phyloP scores from a whole-genome alignment of 2,329 filamentous ascomycete genomes.

The Colletotrichum noveboracense region DNA sequence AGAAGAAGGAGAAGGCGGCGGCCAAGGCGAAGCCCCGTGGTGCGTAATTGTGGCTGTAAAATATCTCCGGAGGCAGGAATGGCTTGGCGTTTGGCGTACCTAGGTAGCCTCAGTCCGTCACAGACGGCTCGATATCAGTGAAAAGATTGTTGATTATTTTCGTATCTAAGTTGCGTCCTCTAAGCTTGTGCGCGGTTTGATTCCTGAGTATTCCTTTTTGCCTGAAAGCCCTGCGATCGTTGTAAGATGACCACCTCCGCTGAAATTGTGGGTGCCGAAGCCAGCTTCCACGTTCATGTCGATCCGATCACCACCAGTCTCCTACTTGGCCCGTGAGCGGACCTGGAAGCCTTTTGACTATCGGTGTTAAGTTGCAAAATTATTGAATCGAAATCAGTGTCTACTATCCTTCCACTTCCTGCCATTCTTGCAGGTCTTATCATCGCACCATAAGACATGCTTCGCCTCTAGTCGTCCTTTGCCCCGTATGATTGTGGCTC shows the following conservation, averaged over 20 bases:
- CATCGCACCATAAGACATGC: background rate
- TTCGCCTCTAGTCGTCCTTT: background rate
- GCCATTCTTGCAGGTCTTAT: background rate
- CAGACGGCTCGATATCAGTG: background rate
- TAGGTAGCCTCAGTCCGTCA: background rate
- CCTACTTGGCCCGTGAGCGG: no score
- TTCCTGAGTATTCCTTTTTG: background rate
- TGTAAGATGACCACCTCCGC: background rate
- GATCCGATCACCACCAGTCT: background rate
- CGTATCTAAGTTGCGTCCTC: rapidly evolving
- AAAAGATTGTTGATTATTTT: background rate
- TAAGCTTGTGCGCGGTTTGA: background rate
- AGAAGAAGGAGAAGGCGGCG: slow-evolving; percentile 94
- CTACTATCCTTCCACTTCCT: background rate
- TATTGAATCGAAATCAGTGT: background rate
- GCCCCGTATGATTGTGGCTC: background rate
- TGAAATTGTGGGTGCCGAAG: background rate
- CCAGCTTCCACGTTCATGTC: background rate
- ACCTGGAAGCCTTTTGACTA: background rate
- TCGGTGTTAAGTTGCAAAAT: no score
- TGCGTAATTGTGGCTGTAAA: slow-evolving; percentile 30
- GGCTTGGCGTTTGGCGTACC: background rate
- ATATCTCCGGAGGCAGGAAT: background rate
- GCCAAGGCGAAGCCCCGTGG: slow-evolving; percentile 86
- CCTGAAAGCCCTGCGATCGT: background rate